A percentile compares a stretch with the other conserved stretches of the same genome.
phyloP scores from a whole-genome alignment of 2,329 filamentous ascomycete species.

The Aspergillus pseudonomiae region DNA sequence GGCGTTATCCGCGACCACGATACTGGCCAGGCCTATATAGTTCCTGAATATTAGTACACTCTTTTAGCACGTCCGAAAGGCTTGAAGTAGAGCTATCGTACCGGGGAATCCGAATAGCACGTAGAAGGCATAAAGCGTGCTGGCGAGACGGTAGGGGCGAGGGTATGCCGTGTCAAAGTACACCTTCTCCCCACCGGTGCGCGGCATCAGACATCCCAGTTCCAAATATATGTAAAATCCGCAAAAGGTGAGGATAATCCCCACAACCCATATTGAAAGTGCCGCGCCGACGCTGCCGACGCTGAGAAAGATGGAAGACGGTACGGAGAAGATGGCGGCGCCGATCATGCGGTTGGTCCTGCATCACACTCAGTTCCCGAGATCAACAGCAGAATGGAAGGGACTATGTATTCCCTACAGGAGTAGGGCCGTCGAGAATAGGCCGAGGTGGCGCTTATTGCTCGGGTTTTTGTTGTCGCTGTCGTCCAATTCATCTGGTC shows the following conservation, averaged over 20 bases:
- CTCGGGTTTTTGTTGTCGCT: background rate
- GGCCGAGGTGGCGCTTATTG: background rate
- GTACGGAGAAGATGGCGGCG: background rate
- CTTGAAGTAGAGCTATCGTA: background rate
- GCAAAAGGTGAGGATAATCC: background rate
- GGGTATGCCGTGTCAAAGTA: background rate
- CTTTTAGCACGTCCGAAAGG: background rate
- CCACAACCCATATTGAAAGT: background rate
- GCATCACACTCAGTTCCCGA: background rate
- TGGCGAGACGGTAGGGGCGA: background rate
- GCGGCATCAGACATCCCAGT: background rate
- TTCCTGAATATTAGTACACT: background rate
- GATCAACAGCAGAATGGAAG: background rate
- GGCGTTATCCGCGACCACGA: background rate
- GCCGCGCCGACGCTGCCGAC: background rate
- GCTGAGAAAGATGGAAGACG: background rate
- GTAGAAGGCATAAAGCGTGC: background rate
- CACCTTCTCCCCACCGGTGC: background rate
- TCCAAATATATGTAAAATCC: background rate
- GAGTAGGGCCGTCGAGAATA: background rate
- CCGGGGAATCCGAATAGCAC: background rate
- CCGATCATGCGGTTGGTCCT: slow-evolving; percentile 1
- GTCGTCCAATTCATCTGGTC: background rate
- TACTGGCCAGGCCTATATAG: background rate
- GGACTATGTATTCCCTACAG: background rate